These are phyloP conservation scores for Micractinium sp. DNA, from an alignment of 139 green algal genomes.

Conservation along the genomic window DNA sequence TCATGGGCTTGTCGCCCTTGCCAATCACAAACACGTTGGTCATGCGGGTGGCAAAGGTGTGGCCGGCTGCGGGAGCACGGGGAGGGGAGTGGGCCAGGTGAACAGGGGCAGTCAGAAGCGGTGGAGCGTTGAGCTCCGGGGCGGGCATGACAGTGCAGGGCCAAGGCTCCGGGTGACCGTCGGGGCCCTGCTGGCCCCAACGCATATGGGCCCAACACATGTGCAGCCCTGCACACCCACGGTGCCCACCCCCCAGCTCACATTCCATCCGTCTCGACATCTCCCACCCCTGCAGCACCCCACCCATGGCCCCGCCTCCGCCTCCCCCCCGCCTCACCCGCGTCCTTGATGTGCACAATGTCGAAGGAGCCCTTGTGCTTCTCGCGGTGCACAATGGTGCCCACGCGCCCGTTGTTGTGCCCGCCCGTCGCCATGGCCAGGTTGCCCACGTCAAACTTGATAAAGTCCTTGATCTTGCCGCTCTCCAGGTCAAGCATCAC, in stretches of 20 bases:
- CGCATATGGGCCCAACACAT: neutral
- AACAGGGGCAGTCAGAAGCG: too few species aligned
- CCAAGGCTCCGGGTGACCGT: too few species aligned
- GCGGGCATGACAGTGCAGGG: too few species aligned
- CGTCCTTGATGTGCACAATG: constrained; percentile 97
- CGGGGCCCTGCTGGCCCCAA: too few species aligned
- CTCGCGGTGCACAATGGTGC: constrained; percentile 92
- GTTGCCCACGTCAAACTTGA: constrained; percentile 98
- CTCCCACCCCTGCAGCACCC: too few species aligned
- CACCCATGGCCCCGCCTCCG: too few species aligned
- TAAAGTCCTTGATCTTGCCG: constrained; percentile 95
- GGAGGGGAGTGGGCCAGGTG: neutral
- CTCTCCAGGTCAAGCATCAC: constrained; percentile 98
- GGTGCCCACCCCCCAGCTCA: neutral
- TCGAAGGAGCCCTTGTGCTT: constrained; percentile 97
- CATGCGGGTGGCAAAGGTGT: constrained; percentile 94
- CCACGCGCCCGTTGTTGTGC: constrained; percentile 94
- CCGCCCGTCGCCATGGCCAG: constrained; percentile 93
- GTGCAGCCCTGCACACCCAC: neutral
- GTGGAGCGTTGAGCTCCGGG: too few species aligned
- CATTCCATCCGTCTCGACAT: neutral
- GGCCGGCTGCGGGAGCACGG: constrained; percentile 61
- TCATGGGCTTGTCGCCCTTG: constrained; percentile 94
- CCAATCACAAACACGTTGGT: constrained; percentile 99
- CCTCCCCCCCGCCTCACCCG: constrained; percentile 32